Evolutionary conservation across 1,139 yeast genomes (phyloP).

Genomic region (Diutina catenulata): DNA sequence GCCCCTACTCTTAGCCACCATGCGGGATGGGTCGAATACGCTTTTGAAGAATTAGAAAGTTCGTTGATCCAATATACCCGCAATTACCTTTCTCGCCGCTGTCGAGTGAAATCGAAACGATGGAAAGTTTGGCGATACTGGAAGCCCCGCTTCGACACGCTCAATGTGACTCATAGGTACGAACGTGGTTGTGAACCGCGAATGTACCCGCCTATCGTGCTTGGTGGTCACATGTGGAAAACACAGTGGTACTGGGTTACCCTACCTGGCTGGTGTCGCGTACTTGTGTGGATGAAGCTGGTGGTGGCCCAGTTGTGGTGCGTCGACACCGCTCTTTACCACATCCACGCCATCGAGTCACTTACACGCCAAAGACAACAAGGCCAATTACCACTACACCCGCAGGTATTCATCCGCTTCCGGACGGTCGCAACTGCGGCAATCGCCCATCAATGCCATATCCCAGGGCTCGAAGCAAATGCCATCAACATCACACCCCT

Average conservation of each 20-base stretch:
- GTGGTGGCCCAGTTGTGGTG: no score
- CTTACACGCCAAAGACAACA: not conserved
- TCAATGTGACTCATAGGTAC: not conserved
- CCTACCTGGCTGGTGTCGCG: no score
- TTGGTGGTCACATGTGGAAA: no score
- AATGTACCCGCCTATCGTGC: not conserved
- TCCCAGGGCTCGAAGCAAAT: constrained; percentile 30
- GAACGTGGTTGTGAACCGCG: not conserved
- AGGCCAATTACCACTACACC: constrained; percentile 16
- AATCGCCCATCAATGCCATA: constrained; percentile 40
- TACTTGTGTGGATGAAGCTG: no score
- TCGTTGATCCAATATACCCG: not conserved
- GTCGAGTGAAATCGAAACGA: not conserved
- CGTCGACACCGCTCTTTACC: no score
- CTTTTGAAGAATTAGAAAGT: not conserved
- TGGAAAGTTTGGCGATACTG: not conserved
- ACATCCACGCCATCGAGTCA: no score
- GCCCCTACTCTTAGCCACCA: not conserved
- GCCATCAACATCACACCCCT: constrained; percentile 41
- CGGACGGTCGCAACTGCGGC: constrained; percentile 35
- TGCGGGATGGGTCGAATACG: not conserved
- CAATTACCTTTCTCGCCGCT: not conserved
- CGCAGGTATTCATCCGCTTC: constrained; percentile 44
- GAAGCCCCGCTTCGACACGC: not conserved
- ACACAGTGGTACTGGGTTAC: no score